Evolutionary conservation across 805 yeast species (phyloP).

Genomic region (Ogataea parapolymorpha): DNA sequence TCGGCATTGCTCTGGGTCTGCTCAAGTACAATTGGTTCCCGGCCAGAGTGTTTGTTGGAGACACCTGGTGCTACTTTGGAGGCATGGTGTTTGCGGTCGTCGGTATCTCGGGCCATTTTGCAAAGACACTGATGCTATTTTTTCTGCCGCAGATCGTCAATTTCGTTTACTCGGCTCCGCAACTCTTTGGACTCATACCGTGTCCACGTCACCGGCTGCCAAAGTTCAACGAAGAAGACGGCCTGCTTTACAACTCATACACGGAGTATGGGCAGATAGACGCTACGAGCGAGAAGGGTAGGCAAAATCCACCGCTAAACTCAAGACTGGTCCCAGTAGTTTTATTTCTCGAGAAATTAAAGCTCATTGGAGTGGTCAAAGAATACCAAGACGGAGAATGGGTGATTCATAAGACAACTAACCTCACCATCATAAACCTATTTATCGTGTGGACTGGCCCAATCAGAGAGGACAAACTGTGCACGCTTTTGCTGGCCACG

Average conservation of each 20-base stretch:
- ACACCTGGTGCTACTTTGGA: constrained; percentile 94
- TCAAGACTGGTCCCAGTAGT: constrained; percentile 36
- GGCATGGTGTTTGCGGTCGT: constrained; percentile 99
- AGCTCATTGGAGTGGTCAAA: constrained; percentile 44
- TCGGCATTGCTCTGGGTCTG: constrained; percentile 79
- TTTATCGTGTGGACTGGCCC: constrained; percentile 88
- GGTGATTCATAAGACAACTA: constrained; percentile 49
- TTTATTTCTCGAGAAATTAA: constrained; percentile 42
- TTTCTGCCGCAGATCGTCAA: constrained; percentile 90
- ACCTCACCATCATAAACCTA: constrained; percentile 85
- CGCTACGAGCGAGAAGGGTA: constrained; percentile 3
- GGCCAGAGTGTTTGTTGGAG: constrained; percentile 93
- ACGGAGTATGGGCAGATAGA: constrained; percentile 37
- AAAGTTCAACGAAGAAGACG: constrained; percentile 60
- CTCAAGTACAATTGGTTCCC: constrained; percentile 87
- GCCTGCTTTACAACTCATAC: constrained; percentile 71
- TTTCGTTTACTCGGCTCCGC: constrained; percentile 90
- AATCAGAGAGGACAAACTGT: constrained; percentile 73
- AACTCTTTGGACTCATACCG: constrained; percentile 77
- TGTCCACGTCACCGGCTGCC: constrained; percentile 97
- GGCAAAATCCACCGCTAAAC: constrained; percentile 23
- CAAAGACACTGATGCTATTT: constrained; percentile 83
- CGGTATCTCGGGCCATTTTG: constrained; percentile 93
- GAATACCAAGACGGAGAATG: constrained; percentile 25
- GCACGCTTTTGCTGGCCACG: constrained; percentile 51